phyloP scores from a whole-genome alignment of 75 land plant species.

The Sequoiadendron giganteum region DNA sequence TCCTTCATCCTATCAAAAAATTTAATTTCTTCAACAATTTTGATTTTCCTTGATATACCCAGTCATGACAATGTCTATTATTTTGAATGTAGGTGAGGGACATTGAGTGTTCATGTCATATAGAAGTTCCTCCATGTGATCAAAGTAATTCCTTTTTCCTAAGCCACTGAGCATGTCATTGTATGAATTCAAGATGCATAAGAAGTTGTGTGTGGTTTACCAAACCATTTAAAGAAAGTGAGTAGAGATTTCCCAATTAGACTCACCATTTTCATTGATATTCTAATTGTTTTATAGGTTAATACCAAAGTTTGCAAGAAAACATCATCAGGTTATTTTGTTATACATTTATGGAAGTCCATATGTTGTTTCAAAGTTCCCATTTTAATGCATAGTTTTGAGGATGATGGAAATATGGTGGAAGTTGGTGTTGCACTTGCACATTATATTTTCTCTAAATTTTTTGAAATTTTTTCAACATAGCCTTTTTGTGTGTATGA shows the following conservation, averaged over 20 bases:
- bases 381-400: too few species aligned
- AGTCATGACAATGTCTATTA: conserved; percentile 41
- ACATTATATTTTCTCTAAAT: too few species aligned
- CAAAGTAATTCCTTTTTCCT: conserved; percentile 53
- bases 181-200: conserved; percentile 12
- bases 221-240: conserved; percentile 57
- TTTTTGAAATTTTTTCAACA: too few species aligned
- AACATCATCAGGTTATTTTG: too few species aligned
- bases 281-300: conserved; percentile 32
- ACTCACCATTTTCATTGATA: conserved; percentile 46
- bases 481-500: too few species aligned
- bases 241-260: conserved; percentile 50
- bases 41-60: conserved; percentile 35
- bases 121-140: conserved; percentile 30
- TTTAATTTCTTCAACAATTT: conserved; percentile 38
- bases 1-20: conserved; percentile 41
- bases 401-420: too few species aligned
- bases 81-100: conserved; percentile 23
- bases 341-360: too few species aligned
- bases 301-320: too few species aligned
- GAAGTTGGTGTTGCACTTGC: too few species aligned
- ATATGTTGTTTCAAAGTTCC: too few species aligned
- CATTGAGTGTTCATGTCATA: conserved; percentile 29
- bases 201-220: conserved; percentile 24
- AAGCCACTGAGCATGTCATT: conserved; percentile 34